Evolutionary conservation across 2,329 filamentous ascomycete species (phyloP), one percentile per base, ranked within the genome.

Genomic region (Dactylellina sp.): DNA sequence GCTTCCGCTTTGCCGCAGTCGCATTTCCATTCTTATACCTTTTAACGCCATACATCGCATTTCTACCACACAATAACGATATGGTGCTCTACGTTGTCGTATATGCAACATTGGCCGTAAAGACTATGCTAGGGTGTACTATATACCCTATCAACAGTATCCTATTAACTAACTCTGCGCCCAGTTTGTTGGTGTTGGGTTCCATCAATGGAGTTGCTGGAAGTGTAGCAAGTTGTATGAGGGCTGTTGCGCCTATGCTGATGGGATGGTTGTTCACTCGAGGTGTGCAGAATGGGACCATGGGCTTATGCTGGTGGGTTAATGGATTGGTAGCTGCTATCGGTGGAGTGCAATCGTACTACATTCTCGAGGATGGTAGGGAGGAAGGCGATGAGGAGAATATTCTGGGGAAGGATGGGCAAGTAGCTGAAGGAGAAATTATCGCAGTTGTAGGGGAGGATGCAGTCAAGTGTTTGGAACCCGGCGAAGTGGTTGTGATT

Each of bases 161-260:
- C 68, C 87, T 99, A 66, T 86, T 97, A 28, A 91, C 92, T 71
- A 96, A 98, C 81, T 90, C 92, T 14, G 91, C 93, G 0, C 92
- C 93, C 0, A 93, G 90, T 6, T 90, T 90, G 64, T 86, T 91
- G 55, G 91, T 96, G 0, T 87, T 98, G 1, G 95, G 95, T 1
- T 93, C 91, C 0, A 90, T 99, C 81, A 98, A 98, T 78, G 95
- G 95, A 16, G 89, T 93, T 11, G 93, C 93, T 0, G 93, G 93
- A 28, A 97, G 93, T 1, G 93, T 92, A 1, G 95, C 95, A 2
- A 97, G 93, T 80, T 83, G 97, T 49, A 93, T 90, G 80, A 88
- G 95, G 62, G 93, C 93, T 0, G 89, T 97, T 75, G 94, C 94
- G 0, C 95, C 95, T 1, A 93, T 92, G 0, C 83, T 97, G 1